Evolutionary conservation across 768 basidiomycete genomes (phyloP), one percentile per base, ranked within the genome.

Genomic region (Boletus sp.): DNA sequence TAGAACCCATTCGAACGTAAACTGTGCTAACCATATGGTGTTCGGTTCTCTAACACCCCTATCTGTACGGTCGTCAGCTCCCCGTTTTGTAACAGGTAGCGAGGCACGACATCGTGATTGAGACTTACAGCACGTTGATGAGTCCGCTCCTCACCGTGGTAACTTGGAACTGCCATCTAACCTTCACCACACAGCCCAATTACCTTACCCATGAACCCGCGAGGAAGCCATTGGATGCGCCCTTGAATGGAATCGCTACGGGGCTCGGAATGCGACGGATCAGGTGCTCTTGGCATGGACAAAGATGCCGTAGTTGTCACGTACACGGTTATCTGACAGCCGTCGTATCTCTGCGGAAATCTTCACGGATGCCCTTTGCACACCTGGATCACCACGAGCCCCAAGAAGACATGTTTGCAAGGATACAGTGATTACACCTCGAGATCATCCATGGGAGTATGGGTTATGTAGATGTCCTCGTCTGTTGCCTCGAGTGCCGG

Each of bases 261-360:
- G 72, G 78, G 7, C 74, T 82, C 23, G 72, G 75, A 8, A 81
- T 17, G 78, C 79, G 3, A 72, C 79, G 2, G 87, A 88, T 30
- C 88, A 90, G 64, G 79, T 88, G 9, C 72, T 90, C 5, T 74
- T 89, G 8, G 85, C 86, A 1, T 88, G 88, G 88, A 78, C 80
- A 5, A 87, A 65, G 84, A 82, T 10, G 80, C 79, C 0, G 80
- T 87, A 5, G 77, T 79, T 25, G 77, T 88, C 58, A 88, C 84
- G 82, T 87, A 66, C 23, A 72, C 41, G 14, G 32, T 34, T 14
- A 21, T n/a, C 29, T 14, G 13, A 41, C 42, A 7, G 8, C 11
- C 27, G 23, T 7, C 30, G 15, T 11, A 45, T 32, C 32, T 27
- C 23, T 27, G 9, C 32, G 27, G 7, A 11, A 7, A 29, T 13